Base-by-base conservation (phyloP, 2,329 filamentous ascomycete species). In the Phyllosticta citrichinensis region DNA sequence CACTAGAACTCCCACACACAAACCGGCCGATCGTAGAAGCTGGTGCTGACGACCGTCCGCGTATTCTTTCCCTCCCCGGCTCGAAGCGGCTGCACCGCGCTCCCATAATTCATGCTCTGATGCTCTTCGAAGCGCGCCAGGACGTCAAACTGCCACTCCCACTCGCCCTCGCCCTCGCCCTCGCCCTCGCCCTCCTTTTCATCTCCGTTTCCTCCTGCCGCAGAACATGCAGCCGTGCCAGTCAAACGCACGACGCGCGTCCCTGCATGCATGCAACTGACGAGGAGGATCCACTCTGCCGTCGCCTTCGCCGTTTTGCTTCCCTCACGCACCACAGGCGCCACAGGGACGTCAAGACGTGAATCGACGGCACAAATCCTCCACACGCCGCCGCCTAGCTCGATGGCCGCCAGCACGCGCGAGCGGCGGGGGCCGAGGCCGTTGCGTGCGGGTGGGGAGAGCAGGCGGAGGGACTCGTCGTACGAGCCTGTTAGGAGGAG, bases 251-350 rank as follows among this genome's bases (percentile, higher is more conserved):
- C 70, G n/a, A 97, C 75, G 59, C 87, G 83, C 10, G 84, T 81
- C 0, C 94, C 94, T 2, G 88, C 90, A 76, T 97, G 88, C 93
- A 97, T 97, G 70, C 94, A 97, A 54, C 91, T 96, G 17, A 87
- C 92, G 51, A 97, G 77, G n/a, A 95, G 75, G 53, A 80, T 71
- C 55, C 77, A 78, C 19, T 66, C 72, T 8, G 65, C 63, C 14
- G 55, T 56, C 1, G 51, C 3, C 50, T 3, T 22, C 4, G 17
- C 47, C n/a, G 3, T 9, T 11, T 69, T 62, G 27, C 61, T 52
- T 14, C 19, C 58, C 2, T 72, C 56, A 9, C 30, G 53, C 27
- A 61, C 61, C 50, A 63, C 56, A 27, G 64, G 53, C 27, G 61
- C 61, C 50, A 63, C 56, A 27, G 64, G 24, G 17, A 62, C 57